Conservation (phyloP, 2,329 filamentous ascomycete genomes). For the Trichoderma aggressivum region DNA sequence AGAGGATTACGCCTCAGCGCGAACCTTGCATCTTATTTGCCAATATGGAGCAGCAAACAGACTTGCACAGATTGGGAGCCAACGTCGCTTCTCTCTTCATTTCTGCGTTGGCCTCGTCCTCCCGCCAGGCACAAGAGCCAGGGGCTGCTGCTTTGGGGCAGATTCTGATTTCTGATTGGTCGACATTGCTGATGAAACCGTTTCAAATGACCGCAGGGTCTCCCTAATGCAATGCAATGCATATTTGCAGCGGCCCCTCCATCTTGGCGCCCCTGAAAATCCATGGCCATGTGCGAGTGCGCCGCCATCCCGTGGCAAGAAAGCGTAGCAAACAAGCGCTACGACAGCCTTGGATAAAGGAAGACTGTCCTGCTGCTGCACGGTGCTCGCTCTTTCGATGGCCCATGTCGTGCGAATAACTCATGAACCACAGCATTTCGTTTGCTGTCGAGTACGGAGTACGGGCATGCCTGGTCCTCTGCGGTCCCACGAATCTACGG, state of each 20-base stretch:
- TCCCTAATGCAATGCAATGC: constrained; percentile 16
- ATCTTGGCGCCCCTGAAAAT: constrained; percentile 15
- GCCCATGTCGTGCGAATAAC: neutral
- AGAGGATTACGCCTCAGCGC: neutral
- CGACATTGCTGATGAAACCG: neutral
- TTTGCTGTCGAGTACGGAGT: neutral
- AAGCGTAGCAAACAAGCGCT: neutral
- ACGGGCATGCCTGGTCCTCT: neutral
- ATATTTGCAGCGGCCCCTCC: neutral
- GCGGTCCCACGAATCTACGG: constrained; percentile 9
- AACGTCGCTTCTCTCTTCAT: neutral
- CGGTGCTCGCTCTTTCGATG: neutral
- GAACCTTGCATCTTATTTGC: neutral
- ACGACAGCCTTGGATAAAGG: neutral
- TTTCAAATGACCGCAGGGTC: constrained; percentile 18
- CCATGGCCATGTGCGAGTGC: neutral
- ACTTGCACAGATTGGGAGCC: neutral
- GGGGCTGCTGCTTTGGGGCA: constrained; percentile 16
- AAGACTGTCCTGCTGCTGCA: neutral
- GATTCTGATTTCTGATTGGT: constrained; percentile 2
- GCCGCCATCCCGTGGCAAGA: neutral
- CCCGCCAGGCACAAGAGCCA: neutral
- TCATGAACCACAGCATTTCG: constrained; percentile 6
- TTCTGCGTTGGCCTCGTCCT: constrained; percentile 3
- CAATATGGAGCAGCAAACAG: neutral